A percentile compares a stretch with the other conserved stretches of the same genome.
Conservation (phyloP, 441 rosid species). For the Populus hybrid region DNA sequence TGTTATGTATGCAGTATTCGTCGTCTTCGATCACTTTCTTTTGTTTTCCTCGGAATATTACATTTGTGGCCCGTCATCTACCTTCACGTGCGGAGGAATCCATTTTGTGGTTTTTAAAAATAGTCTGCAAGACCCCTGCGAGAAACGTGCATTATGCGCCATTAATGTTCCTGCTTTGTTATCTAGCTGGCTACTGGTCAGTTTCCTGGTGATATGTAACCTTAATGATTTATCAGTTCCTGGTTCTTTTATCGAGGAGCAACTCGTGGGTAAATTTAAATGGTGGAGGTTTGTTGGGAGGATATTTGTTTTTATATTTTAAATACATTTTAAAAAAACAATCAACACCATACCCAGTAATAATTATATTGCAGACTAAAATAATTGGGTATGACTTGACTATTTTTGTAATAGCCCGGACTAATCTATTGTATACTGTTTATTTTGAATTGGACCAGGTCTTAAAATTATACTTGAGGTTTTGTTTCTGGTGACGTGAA, state of each 20-base stretch:
- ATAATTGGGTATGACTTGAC: no score
- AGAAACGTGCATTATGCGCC: not conserved
- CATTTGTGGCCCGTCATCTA: not conserved
- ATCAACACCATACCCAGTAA: rapidly evolving
- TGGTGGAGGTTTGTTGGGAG: not conserved
- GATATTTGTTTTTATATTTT: no score
- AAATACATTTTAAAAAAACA: no score
- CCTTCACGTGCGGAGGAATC: not conserved
- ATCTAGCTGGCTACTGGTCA: not conserved
- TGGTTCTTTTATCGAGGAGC: not conserved
- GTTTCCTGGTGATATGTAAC: not conserved
- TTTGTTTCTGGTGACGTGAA: no score
- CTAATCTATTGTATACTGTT: no score
- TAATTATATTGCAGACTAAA: no score
- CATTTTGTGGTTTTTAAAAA: not conserved
- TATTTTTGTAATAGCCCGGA: no score
- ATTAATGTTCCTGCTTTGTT: not conserved
- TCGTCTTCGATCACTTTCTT: not conserved
- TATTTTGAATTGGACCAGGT: no score
- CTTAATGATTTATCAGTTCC: not conserved
- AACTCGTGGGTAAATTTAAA: not conserved
- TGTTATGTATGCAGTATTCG: no score
- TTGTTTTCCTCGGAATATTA: not conserved
- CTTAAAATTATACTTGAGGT: no score
- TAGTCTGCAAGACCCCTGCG: not conserved